Evolutionary conservation across 345 rosid species (phyloP).

Genomic region (Dimocarpus longan): DNA sequence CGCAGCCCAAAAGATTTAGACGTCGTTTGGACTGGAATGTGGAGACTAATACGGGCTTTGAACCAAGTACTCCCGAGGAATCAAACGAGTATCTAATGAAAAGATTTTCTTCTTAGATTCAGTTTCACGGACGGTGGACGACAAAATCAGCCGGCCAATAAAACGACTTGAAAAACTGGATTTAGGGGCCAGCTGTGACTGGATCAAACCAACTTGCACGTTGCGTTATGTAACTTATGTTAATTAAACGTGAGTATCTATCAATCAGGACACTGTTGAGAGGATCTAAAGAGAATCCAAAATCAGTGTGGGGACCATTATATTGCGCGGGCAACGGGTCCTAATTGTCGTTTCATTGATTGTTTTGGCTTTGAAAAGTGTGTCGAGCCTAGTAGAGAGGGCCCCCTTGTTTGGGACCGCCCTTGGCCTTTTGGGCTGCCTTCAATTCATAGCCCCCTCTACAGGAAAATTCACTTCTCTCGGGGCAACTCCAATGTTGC

Average conservation of each 20-base stretch:
- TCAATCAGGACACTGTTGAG: not conserved
- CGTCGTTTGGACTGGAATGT: no score
- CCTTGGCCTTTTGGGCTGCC: not conserved
- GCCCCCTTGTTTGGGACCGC: not conserved
- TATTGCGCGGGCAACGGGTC: not conserved
- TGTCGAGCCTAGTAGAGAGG: not conserved
- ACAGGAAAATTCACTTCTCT: no score
- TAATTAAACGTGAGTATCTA: no score
- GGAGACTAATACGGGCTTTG: not conserved
- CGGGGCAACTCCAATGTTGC: no score
- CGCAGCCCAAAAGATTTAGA: no score
- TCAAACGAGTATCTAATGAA: not conserved
- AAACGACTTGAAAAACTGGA: constrained; percentile 14
- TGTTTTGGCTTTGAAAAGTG: not conserved
- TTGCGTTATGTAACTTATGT: no score
- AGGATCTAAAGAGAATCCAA: not conserved
- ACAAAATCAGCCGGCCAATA: constrained; percentile 11
- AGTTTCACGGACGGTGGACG: not conserved
- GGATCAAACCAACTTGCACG: not conserved
- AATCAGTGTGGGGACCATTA: not conserved
- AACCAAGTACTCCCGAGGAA: not conserved
- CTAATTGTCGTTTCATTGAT: constrained; percentile 27
- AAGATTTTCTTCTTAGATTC: not conserved
- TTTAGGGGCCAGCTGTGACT: constrained; percentile 8
- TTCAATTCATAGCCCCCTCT: not conserved